phyloP scores from a whole-genome alignment of 768 basidiomycete species.

The Rhizopogon roseolus region DNA sequence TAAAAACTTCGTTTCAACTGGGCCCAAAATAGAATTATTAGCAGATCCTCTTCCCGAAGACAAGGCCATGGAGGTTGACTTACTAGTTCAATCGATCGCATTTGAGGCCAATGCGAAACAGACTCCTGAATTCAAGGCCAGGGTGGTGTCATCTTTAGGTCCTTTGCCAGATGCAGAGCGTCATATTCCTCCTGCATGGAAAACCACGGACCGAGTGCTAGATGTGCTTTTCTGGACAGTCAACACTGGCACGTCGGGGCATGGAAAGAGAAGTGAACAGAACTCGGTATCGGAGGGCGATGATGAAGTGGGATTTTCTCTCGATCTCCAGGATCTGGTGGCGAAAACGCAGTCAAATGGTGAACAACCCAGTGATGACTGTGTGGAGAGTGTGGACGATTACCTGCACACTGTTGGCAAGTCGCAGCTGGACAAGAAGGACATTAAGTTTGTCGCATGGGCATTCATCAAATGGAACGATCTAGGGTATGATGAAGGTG shows the following conservation, averaged over 20 bases:
- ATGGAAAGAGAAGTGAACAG: conserved; percentile 17
- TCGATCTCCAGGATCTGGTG: conserved; percentile 20
- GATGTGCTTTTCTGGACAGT: conserved; percentile 65
- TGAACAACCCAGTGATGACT: conserved; percentile 50
- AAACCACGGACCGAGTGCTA: conserved; percentile 86
- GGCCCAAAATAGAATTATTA: conserved; percentile 65
- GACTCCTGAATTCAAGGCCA: conserved; percentile 28
- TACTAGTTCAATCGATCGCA: conserved; percentile 14
- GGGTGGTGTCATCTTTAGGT: conserved; percentile 18
- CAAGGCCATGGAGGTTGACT: conserved; percentile 22
- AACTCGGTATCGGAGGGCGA: conserved; percentile 9
- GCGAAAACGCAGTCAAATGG: conserved; percentile 51
- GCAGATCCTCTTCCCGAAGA: conserved; percentile 34
- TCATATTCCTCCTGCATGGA: conserved; percentile 77
- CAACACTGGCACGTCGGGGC: conserved; percentile 27
- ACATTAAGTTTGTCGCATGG: conserved; percentile 68
- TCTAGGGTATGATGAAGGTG: conserved; percentile 89
- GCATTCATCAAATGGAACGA: conserved; percentile 92
- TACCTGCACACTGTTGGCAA: conserved; percentile 39
- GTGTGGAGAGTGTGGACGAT: conserved; percentile 57
- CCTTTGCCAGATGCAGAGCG: conserved; percentile 67
- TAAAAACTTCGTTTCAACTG: conserved; percentile 69
- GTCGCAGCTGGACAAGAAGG: conserved; percentile 34
- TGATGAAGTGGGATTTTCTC: conserved; percentile 20
- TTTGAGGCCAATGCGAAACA: conserved; percentile 40